Percentiles rank a stretch among this genome's conserved stretches.
Evolutionary conservation across 441 rosid species (phyloP).

Genomic region (Melastoma candidum): DNA sequence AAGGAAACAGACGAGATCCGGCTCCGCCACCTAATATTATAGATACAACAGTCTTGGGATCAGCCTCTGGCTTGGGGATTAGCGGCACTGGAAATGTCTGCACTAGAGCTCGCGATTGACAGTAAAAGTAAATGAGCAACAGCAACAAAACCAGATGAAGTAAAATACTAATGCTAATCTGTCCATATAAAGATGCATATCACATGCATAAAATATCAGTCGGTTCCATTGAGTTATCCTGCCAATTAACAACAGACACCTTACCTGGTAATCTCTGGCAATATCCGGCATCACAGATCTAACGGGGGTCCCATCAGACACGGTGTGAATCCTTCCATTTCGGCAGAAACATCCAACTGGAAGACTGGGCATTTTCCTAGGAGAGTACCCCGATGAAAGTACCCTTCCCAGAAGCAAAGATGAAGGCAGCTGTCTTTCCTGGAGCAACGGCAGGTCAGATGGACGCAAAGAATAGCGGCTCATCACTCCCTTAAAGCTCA

Average conservation of each 20-base stretch:
- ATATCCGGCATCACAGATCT: constrained; percentile 45
- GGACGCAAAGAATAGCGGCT: constrained; percentile 18
- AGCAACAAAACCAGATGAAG: neutral
- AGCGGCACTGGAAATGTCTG: constrained; percentile 29
- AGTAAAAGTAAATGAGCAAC: constrained; percentile 1
- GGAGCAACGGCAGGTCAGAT: constrained; percentile 17
- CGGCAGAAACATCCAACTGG: constrained; percentile 18
- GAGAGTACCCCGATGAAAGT: constrained; percentile 9
- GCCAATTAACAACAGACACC: neutral
- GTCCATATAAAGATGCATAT: neutral
- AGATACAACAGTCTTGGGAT: constrained; percentile 75
- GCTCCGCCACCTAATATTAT: constrained; percentile 91
- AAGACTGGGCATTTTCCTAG: constrained; percentile 14
- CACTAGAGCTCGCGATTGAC: constrained; percentile 8
- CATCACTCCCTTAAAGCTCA: constrained; percentile 15
- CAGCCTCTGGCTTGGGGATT: constrained; percentile 35
- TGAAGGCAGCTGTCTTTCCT: constrained; percentile 20
- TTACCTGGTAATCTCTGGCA: constrained; percentile 24
- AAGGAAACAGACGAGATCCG: constrained; percentile 76
- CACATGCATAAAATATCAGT: neutral
- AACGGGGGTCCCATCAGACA: constrained; percentile 17
- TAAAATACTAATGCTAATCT: neutral
- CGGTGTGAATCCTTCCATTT: constrained; percentile 11
- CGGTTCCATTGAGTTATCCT: constrained; percentile 22
- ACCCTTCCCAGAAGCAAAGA: constrained; percentile 23